A percentile compares a stretch with the other conserved stretches of the same genome.
These are phyloP conservation scores for Lepidium didymum DNA, from an alignment of 345 rosid genomes.

Conservation along the genomic window DNA sequence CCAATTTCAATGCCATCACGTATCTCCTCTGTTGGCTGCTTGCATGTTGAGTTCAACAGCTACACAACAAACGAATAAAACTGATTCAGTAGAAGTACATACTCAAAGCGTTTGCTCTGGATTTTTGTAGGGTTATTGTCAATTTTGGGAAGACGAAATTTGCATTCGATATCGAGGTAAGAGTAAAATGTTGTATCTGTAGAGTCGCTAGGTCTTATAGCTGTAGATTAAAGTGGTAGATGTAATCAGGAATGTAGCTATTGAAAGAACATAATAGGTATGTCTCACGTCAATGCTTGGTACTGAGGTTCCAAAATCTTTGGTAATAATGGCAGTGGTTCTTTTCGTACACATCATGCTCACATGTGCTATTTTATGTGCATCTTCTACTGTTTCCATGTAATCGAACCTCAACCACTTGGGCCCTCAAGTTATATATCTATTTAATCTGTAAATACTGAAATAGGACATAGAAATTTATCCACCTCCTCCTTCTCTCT, in stretches of 20 bases:
- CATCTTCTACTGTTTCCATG: neutral
- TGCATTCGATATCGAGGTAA: conserved; percentile 79
- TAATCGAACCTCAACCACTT: neutral
- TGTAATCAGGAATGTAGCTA: neutral
- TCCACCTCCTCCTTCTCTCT: neutral
- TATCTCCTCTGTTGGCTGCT: neutral
- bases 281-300: neutral
- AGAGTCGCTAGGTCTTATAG: neutral
- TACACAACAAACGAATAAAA: neutral
- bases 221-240: neutral
- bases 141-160: conserved; percentile 80
- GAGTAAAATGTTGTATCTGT: neutral
- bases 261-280: neutral
- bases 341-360: neutral
- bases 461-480: neutral
- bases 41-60: neutral
- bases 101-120: conserved; percentile 10
- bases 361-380: neutral
- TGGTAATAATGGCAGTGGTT: neutral
- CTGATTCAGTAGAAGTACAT: conserved; percentile 1
- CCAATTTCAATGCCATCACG: neutral
- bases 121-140: conserved; percentile 65
- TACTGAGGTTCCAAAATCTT: neutral
- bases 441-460: neutral
- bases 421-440: neutral